Evolutionary conservation across 345 rosid species (phyloP).

Genomic region (Crucihimalaya himalaica): DNA sequence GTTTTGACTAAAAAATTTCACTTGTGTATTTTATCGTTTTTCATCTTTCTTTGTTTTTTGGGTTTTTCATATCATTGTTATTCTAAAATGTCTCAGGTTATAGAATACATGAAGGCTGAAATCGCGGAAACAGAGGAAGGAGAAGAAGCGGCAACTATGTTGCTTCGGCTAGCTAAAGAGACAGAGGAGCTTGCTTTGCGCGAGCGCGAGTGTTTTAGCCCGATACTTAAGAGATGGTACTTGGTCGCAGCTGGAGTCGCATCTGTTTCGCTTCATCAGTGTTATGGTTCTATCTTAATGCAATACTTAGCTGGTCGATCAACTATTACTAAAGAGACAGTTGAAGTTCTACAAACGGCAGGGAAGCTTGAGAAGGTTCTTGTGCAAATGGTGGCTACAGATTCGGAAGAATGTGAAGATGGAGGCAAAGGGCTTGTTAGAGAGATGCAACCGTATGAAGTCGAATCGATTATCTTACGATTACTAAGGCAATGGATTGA

Average conservation of each 20-base stretch:
- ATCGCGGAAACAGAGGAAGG: constrained; percentile 44
- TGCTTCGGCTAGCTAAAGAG: constrained; percentile 64
- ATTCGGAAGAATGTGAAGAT: constrained; percentile 79
- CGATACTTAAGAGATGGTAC: constrained; percentile 71
- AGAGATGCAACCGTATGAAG: constrained; percentile 86
- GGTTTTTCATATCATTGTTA: neutral
- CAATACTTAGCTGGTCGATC: constrained; percentile 58
- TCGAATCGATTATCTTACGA: constrained; percentile 54
- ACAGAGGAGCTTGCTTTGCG: constrained; percentile 69
- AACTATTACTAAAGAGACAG: constrained; percentile 50
- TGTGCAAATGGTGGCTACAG: constrained; percentile 84
- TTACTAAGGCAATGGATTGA: constrained; percentile 64
- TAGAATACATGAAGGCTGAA: constrained; percentile 48
- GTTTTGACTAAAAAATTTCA: neutral
- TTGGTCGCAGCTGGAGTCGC: constrained; percentile 66
- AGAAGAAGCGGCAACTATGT: constrained; percentile 56
- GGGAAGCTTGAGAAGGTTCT: constrained; percentile 76
- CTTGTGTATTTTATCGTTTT: neutral
- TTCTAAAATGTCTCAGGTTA: constrained; percentile 39
- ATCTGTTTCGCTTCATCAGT: constrained; percentile 63
- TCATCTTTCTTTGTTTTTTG: neutral
- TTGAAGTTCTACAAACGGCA: constrained; percentile 66
- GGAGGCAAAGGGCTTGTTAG: constrained; percentile 79
- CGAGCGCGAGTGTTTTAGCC: constrained; percentile 75
- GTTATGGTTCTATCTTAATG: constrained; percentile 69